A percentile compares a stretch with the other conserved stretches of the same genome.
phyloP scores from a whole-genome alignment of 805 yeast species.

The Huiozyma naganishii region DNA sequence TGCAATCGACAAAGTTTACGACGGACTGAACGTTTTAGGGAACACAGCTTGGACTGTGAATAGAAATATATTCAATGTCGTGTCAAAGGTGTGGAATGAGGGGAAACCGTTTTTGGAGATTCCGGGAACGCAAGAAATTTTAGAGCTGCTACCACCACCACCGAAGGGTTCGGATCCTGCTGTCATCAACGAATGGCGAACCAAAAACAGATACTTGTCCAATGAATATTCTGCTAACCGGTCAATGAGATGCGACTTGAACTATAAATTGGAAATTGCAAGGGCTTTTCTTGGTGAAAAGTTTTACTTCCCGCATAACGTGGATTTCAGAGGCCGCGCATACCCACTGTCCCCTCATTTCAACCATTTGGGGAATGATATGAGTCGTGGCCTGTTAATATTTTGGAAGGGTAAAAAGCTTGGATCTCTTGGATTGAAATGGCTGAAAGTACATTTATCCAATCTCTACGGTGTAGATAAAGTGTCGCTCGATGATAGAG shows the following conservation, averaged over 20 bases:
- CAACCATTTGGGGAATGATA: conserved; percentile 71
- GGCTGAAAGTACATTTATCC: conserved; percentile 70
- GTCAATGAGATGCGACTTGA: conserved; percentile 87
- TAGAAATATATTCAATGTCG: conserved; percentile 50
- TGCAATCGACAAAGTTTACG: conserved; percentile 53
- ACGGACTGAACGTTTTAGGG: conserved; percentile 80
- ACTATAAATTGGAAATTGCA: conserved; percentile 90
- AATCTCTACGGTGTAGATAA: conserved; percentile 70
- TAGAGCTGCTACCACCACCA: conserved; percentile 48
- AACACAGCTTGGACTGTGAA: conserved; percentile 89
- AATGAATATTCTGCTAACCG: conserved; percentile 56
- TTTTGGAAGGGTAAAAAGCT: conserved; percentile 70
- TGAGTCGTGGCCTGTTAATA: conserved; percentile 57
- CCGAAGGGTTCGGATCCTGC: conserved; percentile 60
- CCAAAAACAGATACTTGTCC: conserved; percentile 43
- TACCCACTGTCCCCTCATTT: conserved; percentile 74
- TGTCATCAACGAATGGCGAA: conserved; percentile 57
- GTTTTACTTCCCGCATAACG: conserved; percentile 68
- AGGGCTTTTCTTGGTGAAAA: conserved; percentile 79
- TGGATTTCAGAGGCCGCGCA: conserved; percentile 78
- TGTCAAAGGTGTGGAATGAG: conserved; percentile 77
- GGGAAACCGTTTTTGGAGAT: conserved; percentile 68
- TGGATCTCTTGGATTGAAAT: conserved; percentile 53
- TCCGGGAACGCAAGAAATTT: conserved; percentile 42
- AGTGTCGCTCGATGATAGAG: conserved; percentile 54